These are phyloP conservation scores for Enterocytospora artemiae DNA, from an alignment of 371 early-diverging fungal genomes.

Conservation along the genomic window DNA sequence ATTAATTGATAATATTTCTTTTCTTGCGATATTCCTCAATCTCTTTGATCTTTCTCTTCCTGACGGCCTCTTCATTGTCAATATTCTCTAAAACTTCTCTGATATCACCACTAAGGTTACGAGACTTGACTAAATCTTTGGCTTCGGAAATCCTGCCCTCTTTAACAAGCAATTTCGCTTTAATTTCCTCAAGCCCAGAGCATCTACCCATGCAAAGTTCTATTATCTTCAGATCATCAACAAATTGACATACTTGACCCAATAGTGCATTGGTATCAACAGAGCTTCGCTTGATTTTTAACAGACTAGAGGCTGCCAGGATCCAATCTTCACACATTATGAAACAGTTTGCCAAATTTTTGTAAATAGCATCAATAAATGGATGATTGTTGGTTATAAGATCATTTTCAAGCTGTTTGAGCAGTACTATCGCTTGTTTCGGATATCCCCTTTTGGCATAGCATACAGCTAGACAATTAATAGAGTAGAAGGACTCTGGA, in stretches of 20 bases:
- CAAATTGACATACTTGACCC: not conserved
- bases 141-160: not conserved
- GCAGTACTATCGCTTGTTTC: not conserved
- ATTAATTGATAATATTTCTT: slow-evolving; percentile 11
- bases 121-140: too few species aligned
- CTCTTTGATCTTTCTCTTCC: slow-evolving; percentile 22
- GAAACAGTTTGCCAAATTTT: not conserved
- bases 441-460: not conserved
- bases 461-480: not conserved
- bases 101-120: too few species aligned
- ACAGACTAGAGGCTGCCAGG: not conserved
- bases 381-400: not conserved
- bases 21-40: slow-evolving; percentile 30
- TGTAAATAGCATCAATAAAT: not conserved
- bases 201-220: slow-evolving; percentile 10
- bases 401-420: slow-evolving; percentile 1
- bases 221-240: not conserved
- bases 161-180: not conserved
- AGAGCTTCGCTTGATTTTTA: not conserved
- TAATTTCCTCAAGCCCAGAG: not conserved
- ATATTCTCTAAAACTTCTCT: slow-evolving; percentile 2
- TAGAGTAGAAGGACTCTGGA: not conserved
- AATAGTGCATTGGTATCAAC: slow-evolving; percentile 7
- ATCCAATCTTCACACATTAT: not conserved
- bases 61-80: slow-evolving; percentile 1